These are phyloP conservation scores for Articulospora tetracladia DNA, from an alignment of 495 filamentous ascomycete species.

Conservation along the genomic window DNA sequence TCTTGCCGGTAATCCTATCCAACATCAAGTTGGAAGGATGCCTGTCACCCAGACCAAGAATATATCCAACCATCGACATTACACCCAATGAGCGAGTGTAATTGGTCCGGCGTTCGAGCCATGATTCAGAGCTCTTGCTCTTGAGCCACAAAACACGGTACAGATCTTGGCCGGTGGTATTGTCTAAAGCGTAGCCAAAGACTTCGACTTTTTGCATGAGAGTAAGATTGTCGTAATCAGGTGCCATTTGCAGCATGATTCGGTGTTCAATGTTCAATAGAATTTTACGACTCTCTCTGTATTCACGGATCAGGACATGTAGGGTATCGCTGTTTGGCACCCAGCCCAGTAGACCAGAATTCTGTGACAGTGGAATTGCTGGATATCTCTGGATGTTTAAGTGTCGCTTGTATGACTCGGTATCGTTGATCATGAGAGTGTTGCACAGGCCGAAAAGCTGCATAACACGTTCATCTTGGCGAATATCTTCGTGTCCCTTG, in stretches of 20 bases:
- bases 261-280: conserved; percentile 98
- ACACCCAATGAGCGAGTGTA: conserved; percentile 96
- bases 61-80: conserved; percentile 99
- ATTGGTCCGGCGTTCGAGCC: conserved; percentile 94
- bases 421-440: conserved; percentile 85
- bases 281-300: conserved; percentile 93
- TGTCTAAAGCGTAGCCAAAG: conserved; percentile 97
- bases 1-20: conserved; percentile 89
- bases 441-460: conserved; percentile 96
- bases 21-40: conserved; percentile 98
- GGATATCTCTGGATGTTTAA: conserved; percentile 93
- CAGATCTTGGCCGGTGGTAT: conserved; percentile 96
- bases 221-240: conserved; percentile 96
- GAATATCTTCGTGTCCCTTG: conserved; percentile 97
- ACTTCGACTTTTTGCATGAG: conserved; percentile 99
- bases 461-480: conserved; percentile 99
- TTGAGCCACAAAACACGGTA: conserved; percentile 98
- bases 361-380: conserved; percentile 92
- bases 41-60: conserved; percentile 91
- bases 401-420: conserved; percentile 94
- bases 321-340: conserved; percentile 98
- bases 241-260: conserved; percentile 99
- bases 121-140: conserved; percentile 95
- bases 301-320: conserved; percentile 94
- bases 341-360: conserved; percentile 91